These are phyloP conservation scores for Cyclotella choctawhatcheeana DNA, from an alignment of 108 stramenopile genomes.

Conservation along the genomic window DNA sequence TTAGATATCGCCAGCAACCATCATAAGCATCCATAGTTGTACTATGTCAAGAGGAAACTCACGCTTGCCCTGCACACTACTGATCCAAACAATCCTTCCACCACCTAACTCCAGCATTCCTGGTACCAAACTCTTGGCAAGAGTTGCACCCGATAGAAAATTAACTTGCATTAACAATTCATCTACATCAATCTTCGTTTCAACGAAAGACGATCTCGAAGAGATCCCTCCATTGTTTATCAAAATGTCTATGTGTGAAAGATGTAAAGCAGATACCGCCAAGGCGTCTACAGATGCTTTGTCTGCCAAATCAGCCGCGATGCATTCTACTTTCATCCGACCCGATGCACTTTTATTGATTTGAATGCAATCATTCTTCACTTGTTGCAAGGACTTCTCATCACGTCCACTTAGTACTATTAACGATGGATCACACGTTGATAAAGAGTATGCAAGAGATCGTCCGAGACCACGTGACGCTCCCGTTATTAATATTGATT, in stretches of 20 bases:
- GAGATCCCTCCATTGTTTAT: conserved; percentile 87
- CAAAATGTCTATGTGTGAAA: conserved; percentile 63
- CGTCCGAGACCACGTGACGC: conserved; percentile 78
- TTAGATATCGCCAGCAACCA: neutral
- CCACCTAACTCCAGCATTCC: conserved; percentile 60
- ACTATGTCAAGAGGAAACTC: neutral
- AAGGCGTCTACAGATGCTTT: conserved; percentile 51
- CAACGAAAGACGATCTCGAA: conserved; percentile 72
- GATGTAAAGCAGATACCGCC: conserved; percentile 22
- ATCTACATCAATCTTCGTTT: conserved; percentile 76
- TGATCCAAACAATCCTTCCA: conserved; percentile 77
- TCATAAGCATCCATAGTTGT: neutral
- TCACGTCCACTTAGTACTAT: conserved; percentile 72
- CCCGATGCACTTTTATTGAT: conserved; percentile 11
- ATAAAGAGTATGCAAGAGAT: conserved; percentile 59
- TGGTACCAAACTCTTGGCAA: conserved; percentile 75
- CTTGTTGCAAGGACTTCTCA: conserved; percentile 47
- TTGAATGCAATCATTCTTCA: conserved; percentile 58
- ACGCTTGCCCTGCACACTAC: conserved; percentile 75
- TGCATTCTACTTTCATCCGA: conserved; percentile 37
- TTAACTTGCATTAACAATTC: conserved; percentile 82
- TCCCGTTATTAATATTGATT: conserved; percentile 70
- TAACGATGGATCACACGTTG: conserved; percentile 48
- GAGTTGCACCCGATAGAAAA: conserved; percentile 71
- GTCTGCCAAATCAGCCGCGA: conserved; percentile 67